These are phyloP conservation scores for Blastocystis sp. DNA, from an alignment of 352 stramenopile genomes.

Conservation along the genomic window DNA sequence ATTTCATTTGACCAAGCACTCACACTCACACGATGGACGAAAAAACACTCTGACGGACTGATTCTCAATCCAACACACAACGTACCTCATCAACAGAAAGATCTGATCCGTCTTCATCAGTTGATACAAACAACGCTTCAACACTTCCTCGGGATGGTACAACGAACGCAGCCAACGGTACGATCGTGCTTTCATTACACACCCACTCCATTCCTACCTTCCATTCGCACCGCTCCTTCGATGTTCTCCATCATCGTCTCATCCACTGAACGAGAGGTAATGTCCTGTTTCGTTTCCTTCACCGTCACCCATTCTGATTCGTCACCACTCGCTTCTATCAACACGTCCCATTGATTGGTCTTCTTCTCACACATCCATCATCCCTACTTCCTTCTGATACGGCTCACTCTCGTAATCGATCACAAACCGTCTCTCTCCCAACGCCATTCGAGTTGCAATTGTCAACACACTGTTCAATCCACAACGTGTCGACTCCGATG, in stretches of 20 bases:
- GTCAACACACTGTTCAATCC: not conserved
- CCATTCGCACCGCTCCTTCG: not conserved
- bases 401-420: not conserved
- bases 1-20: not conserved
- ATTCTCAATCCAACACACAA: not conserved
- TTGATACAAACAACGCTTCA: too few relatives aligned
- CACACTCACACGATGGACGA: not conserved
- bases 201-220: not conserved
- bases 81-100: not conserved
- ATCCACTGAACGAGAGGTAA: not conserved
- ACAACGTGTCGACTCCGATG: not conserved
- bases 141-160: too few relatives aligned
- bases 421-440: not conserved
- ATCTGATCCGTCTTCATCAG: not conserved
- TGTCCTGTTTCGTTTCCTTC: not conserved
- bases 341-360: not conserved
- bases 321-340: not conserved
- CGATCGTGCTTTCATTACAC: not conserved
- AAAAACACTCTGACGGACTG: not conserved
- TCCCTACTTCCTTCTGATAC: not conserved
- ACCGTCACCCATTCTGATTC: not conserved
- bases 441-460: not conserved
- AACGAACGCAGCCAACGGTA: too few relatives aligned
- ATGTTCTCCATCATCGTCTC: not conserved
- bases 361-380: not conserved